Evolutionary conservation across 352 stramenopile species (phyloP).

Genomic region (Pythium sp.): DNA sequence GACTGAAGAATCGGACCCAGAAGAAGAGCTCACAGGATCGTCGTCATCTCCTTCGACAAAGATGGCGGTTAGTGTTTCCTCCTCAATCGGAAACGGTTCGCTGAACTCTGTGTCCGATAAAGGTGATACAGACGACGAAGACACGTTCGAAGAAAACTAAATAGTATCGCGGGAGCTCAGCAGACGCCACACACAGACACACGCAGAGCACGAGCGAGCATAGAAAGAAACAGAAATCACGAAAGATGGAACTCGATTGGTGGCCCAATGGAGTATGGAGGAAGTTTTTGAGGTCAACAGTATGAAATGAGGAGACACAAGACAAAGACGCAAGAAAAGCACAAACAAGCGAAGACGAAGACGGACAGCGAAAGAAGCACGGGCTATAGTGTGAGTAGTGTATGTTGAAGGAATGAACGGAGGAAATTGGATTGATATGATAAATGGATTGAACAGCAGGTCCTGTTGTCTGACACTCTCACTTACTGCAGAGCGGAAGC

Average conservation of each 20-base stretch:
- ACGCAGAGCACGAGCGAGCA: constrained; percentile 2
- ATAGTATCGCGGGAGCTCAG: constrained; percentile 3
- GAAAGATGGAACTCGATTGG: constrained; percentile 2
- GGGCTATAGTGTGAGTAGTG: constrained; percentile 10
- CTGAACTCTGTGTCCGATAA: not conserved
- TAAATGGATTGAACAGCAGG: constrained; percentile 11
- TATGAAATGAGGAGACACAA: constrained; percentile 4
- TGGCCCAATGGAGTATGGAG: constrained; percentile 12
- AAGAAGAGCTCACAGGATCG: constrained; percentile 30
- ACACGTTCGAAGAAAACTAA: constrained; percentile 22
- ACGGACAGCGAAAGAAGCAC: constrained; percentile 2
- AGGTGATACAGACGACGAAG: constrained; percentile 21
- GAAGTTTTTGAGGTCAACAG: constrained; percentile 18
- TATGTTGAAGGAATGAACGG: constrained; percentile 9
- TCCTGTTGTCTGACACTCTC: not conserved
- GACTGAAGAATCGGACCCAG: constrained; percentile 54
- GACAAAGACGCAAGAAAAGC: constrained; percentile 1
- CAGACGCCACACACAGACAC: not conserved
- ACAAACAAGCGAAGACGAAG: constrained; percentile 9
- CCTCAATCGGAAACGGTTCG: constrained; percentile 6
- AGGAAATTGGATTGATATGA: constrained; percentile 18
- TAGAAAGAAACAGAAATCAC: constrained; percentile 7
- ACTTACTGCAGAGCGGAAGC: not conserved
- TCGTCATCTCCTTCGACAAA: not conserved
- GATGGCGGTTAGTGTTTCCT: not conserved